Base-by-base conservation (phyloP, 169 alveolate genomes). In the Plasmodium vinckei region DNA sequence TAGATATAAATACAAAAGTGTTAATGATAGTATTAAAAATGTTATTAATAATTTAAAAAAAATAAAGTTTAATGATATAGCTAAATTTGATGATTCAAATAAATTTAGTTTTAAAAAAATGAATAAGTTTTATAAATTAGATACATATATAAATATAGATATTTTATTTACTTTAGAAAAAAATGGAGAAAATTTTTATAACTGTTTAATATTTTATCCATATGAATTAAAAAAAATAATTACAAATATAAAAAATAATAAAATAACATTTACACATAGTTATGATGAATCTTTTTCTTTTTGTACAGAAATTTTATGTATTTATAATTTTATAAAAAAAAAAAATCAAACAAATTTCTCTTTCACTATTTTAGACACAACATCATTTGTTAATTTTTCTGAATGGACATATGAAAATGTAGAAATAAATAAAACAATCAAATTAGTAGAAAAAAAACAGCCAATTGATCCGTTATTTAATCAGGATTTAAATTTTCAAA, bases 141-240 rank as follows among this genome's bases (percentile, higher is more conserved):
- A 63, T 67, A 21, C 27, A 9, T 75, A 63, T 39, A 63, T 75
- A 46, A 75, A 15, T 12, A n/a, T 67, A 63, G 88, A 75, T 63
- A 54, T 75, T 12, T 19, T 67, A 17, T 44, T 47, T 67, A 49
- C 46, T 23, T 61, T 75, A 21, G 88, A 75, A 75, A 75, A 63
- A 63, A 44, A 68, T 13, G 56, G 33, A 17, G 57, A 75, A 10
- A 21, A 63, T 47, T 17, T 63, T 63, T 75, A 44, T 42, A 60
- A 75, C 54, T 75, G 46, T 51, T 65, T 75, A 9, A 33, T 75
- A 63, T 75, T 75, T 63, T 75, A 75, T 39, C 88, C 88, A n/a
- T 21, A 63, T 33, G 88, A 75, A 75, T 49, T 75, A 47, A 75
- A 75, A 63, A 44, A 33, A 63, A 75, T 64, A 42, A 27, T 75